Evolutionary conservation across 345 rosid genomes (phyloP).

Genomic region (Kernera saxatilis): DNA sequence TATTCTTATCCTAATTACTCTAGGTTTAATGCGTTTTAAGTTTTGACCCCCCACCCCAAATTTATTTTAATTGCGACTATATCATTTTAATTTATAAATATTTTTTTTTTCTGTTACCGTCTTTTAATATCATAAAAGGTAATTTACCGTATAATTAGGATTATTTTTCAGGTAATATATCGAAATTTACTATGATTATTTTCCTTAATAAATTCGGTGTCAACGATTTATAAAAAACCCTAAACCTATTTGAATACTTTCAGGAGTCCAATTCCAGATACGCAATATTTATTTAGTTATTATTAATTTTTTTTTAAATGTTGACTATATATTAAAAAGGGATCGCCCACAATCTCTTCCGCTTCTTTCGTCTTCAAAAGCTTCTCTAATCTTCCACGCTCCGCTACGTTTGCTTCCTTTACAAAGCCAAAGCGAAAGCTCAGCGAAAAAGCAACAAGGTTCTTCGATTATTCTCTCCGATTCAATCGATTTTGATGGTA

Average conservation of each 20-base stretch:
- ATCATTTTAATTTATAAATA: too few relatives aligned
- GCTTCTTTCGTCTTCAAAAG: conserved; percentile 22
- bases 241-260: not conserved
- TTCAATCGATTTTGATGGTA: conserved; percentile 23
- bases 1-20: not conserved
- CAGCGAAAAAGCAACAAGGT: not conserved
- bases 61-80: not conserved
- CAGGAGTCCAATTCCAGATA: conserved; percentile 2
- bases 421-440: conserved; percentile 2
- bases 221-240: not conserved
- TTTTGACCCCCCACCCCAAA: not conserved
- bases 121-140: not conserved
- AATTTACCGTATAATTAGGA: not conserved
- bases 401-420: conserved; percentile 11
- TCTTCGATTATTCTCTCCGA: not conserved
- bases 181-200: not conserved
- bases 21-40: not conserved
- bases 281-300: not conserved
- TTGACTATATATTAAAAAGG: conserved; percentile 1
- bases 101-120: not conserved
- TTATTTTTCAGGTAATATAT: not conserved
- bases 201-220: not conserved
- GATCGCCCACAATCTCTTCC: conserved; percentile 12
- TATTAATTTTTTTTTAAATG: not conserved
- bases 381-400: not conserved